Percentiles rank a stretch among this genome's conserved stretches.
Conservation (phyloP, 148 eudicot genomes). For the Diospyros kaki region DNA sequence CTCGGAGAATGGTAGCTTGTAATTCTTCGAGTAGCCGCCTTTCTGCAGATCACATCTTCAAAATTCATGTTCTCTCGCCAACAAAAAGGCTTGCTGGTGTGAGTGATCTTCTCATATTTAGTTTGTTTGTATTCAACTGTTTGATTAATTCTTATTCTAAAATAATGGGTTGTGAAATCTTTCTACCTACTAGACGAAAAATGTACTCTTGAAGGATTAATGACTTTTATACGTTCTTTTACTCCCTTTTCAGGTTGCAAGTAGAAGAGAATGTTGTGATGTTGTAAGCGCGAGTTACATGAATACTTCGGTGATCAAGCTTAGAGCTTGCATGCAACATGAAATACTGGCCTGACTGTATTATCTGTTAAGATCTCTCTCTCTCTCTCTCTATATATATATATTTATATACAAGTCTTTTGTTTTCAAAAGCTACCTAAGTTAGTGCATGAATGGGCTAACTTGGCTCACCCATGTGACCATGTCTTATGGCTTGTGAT, state of each 20-base stretch:
- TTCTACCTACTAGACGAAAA: background rate
- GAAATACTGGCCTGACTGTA: constrained; percentile 32
- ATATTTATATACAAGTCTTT: no score
- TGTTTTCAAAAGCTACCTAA: no score
- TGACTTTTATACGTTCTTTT: no score
- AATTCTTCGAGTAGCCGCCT: constrained; percentile 4
- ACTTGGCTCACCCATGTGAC: no score
- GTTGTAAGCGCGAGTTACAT: constrained; percentile 20
- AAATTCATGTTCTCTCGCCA: constrained; percentile 46
- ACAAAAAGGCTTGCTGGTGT: constrained; percentile 30
- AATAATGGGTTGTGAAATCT: background rate
- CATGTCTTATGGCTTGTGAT: no score
- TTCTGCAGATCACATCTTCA: constrained; percentile 24
- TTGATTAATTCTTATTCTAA: background rate
- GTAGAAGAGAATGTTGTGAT: constrained; percentile 64
- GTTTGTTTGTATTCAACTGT: no score
- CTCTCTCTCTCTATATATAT: no score
- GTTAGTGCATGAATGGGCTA: no score
- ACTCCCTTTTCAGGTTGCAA: constrained; percentile 36
- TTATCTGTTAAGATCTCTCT: background rate
- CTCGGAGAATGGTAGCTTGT: constrained; percentile 25
- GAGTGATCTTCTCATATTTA: constrained; percentile 8
- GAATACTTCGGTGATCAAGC: constrained; percentile 35
- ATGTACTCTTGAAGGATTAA: no score
- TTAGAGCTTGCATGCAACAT: constrained; percentile 45